Evolutionary conservation across 2,329 filamentous ascomycete genomes (phyloP).

Genomic region (Nothophoma quercina): DNA sequence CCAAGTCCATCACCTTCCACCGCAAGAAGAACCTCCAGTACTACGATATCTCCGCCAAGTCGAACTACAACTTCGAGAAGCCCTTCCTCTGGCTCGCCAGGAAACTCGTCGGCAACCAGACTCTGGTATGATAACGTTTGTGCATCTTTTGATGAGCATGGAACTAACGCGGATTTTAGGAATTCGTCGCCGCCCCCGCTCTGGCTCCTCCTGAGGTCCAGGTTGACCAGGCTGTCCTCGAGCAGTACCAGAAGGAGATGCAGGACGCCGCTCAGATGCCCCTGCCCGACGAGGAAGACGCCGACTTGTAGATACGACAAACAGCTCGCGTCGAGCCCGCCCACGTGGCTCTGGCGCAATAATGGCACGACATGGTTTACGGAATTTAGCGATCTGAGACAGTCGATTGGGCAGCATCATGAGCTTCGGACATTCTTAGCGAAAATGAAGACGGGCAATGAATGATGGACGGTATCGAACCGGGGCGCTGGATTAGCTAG

Average conservation of each 20-base stretch:
- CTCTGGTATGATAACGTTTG: slow-evolving; percentile 67
- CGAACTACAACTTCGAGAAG: slow-evolving; percentile 99
- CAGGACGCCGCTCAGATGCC: slow-evolving; percentile 78
- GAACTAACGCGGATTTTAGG: slow-evolving; percentile 60
- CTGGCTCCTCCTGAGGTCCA: slow-evolving; percentile 91
- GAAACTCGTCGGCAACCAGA: slow-evolving; percentile 95
- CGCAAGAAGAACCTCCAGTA: slow-evolving; percentile 99
- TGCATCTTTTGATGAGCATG: slow-evolving; percentile 17
- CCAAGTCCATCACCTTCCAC: slow-evolving; percentile 99
- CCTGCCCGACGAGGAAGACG: slow-evolving; percentile 93
- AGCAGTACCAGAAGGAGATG: slow-evolving; percentile 90
- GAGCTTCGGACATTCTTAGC: slow-evolving; percentile 38
- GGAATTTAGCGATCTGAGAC: slow-evolving; percentile 33
- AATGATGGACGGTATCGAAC: slow-evolving; percentile 32
- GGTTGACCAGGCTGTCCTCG: slow-evolving; percentile 84
- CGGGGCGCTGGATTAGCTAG: slow-evolving; percentile 45
- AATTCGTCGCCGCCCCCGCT: slow-evolving; percentile 95
- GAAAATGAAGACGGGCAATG: slow-evolving; percentile 34
- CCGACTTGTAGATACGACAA: slow-evolving; percentile 61
- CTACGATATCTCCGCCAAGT: slow-evolving; percentile 99
- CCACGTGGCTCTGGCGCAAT: slow-evolving; percentile 26
- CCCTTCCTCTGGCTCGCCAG: slow-evolving; percentile 99
- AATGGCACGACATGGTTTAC: slow-evolving; percentile 40
- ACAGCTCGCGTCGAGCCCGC: slow-evolving; percentile 30
- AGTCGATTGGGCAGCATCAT: slow-evolving; percentile 28